phyloP scores from a whole-genome alignment of 352 stramenopile genomes.

The Phytophthora fragariaefolia region DNA sequence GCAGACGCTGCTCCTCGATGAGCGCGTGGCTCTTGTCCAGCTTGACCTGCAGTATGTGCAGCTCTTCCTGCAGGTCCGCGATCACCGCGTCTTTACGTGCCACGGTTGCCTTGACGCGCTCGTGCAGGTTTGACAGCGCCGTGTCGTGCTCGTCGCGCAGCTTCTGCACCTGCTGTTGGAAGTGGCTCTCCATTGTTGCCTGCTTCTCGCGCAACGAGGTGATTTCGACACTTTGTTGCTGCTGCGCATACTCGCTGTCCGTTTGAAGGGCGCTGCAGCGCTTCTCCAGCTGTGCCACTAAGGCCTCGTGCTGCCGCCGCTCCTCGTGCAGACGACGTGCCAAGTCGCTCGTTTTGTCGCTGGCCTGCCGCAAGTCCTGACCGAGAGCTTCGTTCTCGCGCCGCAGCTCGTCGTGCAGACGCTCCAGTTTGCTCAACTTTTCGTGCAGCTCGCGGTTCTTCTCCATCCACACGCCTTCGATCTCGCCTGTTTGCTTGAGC shows the following conservation, averaged over 20 bases:
- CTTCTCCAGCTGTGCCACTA: conserved; percentile 52
- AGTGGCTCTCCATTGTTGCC: conserved; percentile 43
- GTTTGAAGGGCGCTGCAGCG: conserved; percentile 46
- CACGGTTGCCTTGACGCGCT: conserved; percentile 72
- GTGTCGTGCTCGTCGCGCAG: conserved; percentile 61
- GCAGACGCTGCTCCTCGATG: conserved; percentile 75
- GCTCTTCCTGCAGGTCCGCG: conserved; percentile 65
- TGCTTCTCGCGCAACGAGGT: conserved; percentile 56
- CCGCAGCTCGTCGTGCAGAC: conserved; percentile 50
- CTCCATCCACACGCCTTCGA: conserved; percentile 88
- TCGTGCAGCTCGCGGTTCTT: conserved; percentile 84
- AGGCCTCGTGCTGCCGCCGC: conserved; percentile 53
- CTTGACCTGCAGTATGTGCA: conserved; percentile 76
- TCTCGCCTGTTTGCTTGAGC: conserved; percentile 77
- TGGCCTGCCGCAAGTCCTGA: conserved; percentile 46
- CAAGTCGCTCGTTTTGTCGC: conserved; percentile 62
- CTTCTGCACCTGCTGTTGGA: conserved; percentile 51
- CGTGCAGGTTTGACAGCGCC: conserved; percentile 67
- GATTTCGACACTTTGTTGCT: conserved; percentile 56
- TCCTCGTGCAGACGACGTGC: conserved; percentile 67
- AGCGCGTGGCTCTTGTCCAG: conserved; percentile 78
- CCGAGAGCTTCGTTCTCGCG: conserved; percentile 56
- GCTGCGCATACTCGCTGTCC: conserved; percentile 44
- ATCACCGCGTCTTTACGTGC: conserved; percentile 76
- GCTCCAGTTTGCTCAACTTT: conserved; percentile 62